phyloP scores from a whole-genome alignment of 352 stramenopile genomes.

The Globisporangium ultimum region DNA sequence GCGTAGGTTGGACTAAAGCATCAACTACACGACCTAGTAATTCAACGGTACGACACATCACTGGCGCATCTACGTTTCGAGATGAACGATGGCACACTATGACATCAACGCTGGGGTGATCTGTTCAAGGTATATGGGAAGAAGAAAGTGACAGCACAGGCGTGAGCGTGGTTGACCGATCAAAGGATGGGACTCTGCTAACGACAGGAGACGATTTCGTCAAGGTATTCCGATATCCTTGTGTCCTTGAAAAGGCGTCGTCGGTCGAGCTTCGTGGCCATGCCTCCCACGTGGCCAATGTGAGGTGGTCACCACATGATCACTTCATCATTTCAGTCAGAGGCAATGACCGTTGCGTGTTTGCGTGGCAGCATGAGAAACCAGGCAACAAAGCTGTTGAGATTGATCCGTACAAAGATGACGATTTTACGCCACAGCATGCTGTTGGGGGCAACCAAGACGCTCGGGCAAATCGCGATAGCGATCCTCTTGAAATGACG shows the following conservation, averaged over 20 bases:
- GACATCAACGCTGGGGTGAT: slow-evolving; percentile 86
- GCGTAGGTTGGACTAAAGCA: too few species aligned
- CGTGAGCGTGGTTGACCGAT: slow-evolving; percentile 71
- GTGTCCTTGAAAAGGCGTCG: slow-evolving; percentile 48
- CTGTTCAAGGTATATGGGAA: slow-evolving; percentile 90
- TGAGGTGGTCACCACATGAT: slow-evolving; percentile 61
- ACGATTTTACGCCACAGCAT: not conserved
- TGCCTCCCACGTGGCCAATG: slow-evolving; percentile 77
- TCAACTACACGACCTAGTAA: too few species aligned
- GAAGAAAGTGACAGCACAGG: slow-evolving; percentile 72
- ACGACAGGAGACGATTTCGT: slow-evolving; percentile 84
- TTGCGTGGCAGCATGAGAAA: slow-evolving; percentile 66
- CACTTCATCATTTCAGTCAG: slow-evolving; percentile 63
- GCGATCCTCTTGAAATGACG: slow-evolving; percentile 27
- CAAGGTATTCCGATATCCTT: slow-evolving; percentile 87
- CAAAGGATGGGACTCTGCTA: slow-evolving; percentile 57
- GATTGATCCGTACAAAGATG: slow-evolving; percentile 4
- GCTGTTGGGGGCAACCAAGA: not conserved
- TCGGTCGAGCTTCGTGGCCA: slow-evolving; percentile 63
- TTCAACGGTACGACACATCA: slow-evolving; percentile 59
- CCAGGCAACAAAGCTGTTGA: not conserved
- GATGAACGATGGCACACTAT: slow-evolving; percentile 91
- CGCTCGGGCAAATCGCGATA: slow-evolving; percentile 6
- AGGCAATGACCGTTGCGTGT: slow-evolving; percentile 76
- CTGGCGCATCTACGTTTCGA: slow-evolving; percentile 69